A percentile compares a stretch with the other conserved stretches of the same genome.
Evolutionary conservation across 2,329 filamentous ascomycete species (phyloP).

Genomic region (Corynespora cassiicola): DNA sequence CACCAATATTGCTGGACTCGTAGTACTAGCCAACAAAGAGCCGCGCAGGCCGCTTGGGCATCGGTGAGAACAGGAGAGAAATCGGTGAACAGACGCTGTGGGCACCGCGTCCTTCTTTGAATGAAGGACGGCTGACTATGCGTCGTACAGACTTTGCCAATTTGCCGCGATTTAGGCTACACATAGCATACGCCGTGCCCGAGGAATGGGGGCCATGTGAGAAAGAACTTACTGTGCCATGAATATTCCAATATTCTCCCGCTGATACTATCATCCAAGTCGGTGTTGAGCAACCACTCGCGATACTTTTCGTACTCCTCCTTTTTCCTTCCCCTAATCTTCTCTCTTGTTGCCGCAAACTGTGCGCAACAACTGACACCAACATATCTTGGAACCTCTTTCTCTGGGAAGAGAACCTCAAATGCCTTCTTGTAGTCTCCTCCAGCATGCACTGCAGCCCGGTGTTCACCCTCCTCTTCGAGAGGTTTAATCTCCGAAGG

Average conservation of each 20-base stretch:
- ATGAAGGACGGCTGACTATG: no score
- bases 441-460: slow-evolving; percentile 54
- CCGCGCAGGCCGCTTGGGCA: no score
- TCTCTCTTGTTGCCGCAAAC: slow-evolving; percentile 58
- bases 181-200: no score
- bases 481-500: slow-evolving; percentile 58
- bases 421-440: slow-evolving; percentile 58
- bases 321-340: slow-evolving; percentile 53
- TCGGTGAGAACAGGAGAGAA: no score
- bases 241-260: slow-evolving; percentile 64
- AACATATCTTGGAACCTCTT: slow-evolving; percentile 50
- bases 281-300: slow-evolving; percentile 57
- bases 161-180: no score
- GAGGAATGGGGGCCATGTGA: no score
- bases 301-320: slow-evolving; percentile 58
- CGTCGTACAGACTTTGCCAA: no score
- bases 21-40: no score
- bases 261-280: slow-evolving; percentile 55
- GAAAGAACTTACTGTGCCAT: slow-evolving; percentile 61
- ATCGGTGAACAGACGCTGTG: no score
- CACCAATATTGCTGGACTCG: no score
- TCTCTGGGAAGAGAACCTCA: slow-evolving; percentile 54
- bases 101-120: no score
- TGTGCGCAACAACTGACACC: slow-evolving; percentile 63
- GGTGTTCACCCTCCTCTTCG: slow-evolving; percentile 47